Evolutionary conservation across 441 rosid species (phyloP), one percentile per base, ranked within the genome.

Genomic region (Populus hybrid): DNA sequence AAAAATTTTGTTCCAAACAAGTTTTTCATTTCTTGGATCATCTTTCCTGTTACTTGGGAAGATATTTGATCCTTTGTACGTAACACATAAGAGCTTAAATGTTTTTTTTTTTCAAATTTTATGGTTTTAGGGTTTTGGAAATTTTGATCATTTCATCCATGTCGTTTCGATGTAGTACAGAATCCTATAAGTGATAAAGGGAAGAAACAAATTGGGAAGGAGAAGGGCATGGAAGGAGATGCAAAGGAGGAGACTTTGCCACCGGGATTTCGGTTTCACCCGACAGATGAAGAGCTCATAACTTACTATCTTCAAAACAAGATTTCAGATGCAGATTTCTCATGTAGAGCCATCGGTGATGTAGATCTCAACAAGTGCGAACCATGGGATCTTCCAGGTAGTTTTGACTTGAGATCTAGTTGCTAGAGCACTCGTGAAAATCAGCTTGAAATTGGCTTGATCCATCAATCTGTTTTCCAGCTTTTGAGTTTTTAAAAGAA

Each of bases 371-470:
- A 96, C 90, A 96, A 94, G 92, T 89, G 79, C 79, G 99, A 96
- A 67, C 99, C 99, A 0, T 96, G 99, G 99, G 98, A 96, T 85
- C 86, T 96, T 79, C 98, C 94, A 6, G 89, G 99, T 96, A 59
- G 65, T 59, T 59, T n/a, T 59, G 4, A 8, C 65, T 59, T 59
- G 24, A 59, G 6, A 59, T 59, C 26, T 59, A 59, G 5, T 21
- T 59, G 9, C 64, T 59, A 7, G 1, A n/a, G 5, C 64, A 8
- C 11, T 19, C 64, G 0, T n/a, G 32, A 30, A 30, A 24, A 59
- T 59, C 65, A 59, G 4, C 65, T n/a, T 59, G 11, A n/a, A 59
- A 59, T 59, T 59, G 65, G 24, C 65, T 59, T 21, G 24, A n/a
- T 59, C 65, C 65, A 21, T 59, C 24, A 8, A n/a, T 59, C 8